Conservation (phyloP, 306 rosid species). For the Medicago truncatula region MtrunA17r5.0-ANR NC_053044.1:43145501-43146000, state of each 20-base stretch:
- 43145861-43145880: conserved; percentile 93
- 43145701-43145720: conserved; percentile 90
- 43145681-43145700: conserved; percentile 89
- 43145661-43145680: conserved; percentile 99
- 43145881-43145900: conserved; percentile 90
- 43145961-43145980: neutral
- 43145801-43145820: conserved; percentile 81
- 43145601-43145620: neutral
- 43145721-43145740: conserved; percentile 65
- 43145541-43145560: conserved; percentile 70
- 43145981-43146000: neutral
- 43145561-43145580: conserved; percentile 91
- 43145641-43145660: conserved; percentile 66
- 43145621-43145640: neutral
- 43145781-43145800: neutral
- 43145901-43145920: conserved; percentile 93
- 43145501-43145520: conserved; percentile 88
- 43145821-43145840: conserved; percentile 99
- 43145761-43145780: neutral
- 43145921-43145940: conserved; percentile 94
- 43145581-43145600: neutral
- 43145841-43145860: conserved; percentile 93
- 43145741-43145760: neutral
- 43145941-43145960: conserved; percentile 70
- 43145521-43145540: conserved; percentile 86